A percentile compares a stretch with the other conserved stretches of the same genome.
These are phyloP conservation scores for Fusarium xyrophilum DNA, from an alignment of 2,329 filamentous ascomycete species.

Conservation along the genomic window DNA sequence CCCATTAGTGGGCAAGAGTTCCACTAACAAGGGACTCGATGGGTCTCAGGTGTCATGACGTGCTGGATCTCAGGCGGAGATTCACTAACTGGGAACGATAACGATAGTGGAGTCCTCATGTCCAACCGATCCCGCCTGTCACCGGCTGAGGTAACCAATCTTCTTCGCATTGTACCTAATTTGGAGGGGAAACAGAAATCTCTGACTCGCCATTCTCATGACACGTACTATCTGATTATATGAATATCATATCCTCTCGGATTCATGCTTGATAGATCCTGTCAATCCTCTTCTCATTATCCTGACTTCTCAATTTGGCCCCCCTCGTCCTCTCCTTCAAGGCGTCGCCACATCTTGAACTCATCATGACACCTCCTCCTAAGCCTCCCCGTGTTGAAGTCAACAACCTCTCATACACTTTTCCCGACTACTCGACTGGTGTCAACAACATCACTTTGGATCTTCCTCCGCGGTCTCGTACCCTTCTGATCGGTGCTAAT, in stretches of 20 bases:
- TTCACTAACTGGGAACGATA: neutral
- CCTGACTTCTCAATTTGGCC: neutral
- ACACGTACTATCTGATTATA: neutral
- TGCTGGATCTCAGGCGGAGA: conserved; percentile 28
- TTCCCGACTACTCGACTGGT: conserved; percentile 84
- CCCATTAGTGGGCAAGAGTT: neutral
- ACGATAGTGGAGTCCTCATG: neutral
- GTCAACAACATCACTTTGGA: conserved; percentile 75
- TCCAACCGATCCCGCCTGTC: conserved; percentile 35
- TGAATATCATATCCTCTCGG: neutral
- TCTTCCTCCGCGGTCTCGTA: conserved; percentile 83
- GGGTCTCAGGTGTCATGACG: conserved; percentile 20
- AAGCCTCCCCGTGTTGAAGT: conserved; percentile 71
- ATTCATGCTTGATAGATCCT: neutral
- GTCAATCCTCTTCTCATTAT: neutral
- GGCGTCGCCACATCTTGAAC: neutral
- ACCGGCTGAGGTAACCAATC: conserved; percentile 13
- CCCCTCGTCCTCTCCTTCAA: neutral
- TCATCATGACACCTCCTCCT: conserved; percentile 42
- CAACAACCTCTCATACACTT: conserved; percentile 81
- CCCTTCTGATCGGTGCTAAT: conserved; percentile 93
- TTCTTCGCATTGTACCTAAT: conserved; percentile 1
- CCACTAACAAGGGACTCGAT: neutral
- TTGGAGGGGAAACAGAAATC: conserved; percentile 25
- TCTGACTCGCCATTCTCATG: conserved; percentile 10